Evolutionary conservation across 1,284 basidiomycete species (phyloP), one percentile per base, ranked within the genome.

Genomic region (Porogramme epimiltina): DNA sequence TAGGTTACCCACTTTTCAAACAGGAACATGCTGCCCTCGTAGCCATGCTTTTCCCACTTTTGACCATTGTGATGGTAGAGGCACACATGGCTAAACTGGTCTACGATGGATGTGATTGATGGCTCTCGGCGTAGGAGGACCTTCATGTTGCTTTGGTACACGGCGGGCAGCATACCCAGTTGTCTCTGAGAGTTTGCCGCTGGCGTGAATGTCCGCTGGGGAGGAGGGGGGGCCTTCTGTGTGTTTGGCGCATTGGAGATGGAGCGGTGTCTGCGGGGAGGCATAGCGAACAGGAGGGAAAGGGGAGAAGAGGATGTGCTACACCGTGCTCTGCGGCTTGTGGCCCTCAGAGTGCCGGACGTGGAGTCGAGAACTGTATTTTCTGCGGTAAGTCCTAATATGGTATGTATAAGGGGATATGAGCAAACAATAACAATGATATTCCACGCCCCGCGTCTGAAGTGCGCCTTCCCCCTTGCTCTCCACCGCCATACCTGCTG

Each of bases 11-110:
- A 91, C 88, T 91, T 78, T 66, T 92, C 87, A 65, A 89, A 93
- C 53, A 95, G 75, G 71, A 95, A 95, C 82, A 95, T 90, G 63
- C 85, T 89, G 2, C 93, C 93, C 68, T 95, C 93, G 62, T 78
- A 89, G 23, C 91, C 90, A 48, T 89, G 85, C 70, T 93, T 93
- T 70, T 87, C 83, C 91, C 89, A 90, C 61, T 81, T 85, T 59
- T 76, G 71, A 10, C 81, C 85, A 58, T 87, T 82, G 64, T 84
- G 78, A 61, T 86, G 82, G 62, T 90, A 91, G 49, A 91, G 75
- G 68, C 87, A 89, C 51, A 93, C 89, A 72, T 93, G 89, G 59
- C 84, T 87, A 70, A 93, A 92, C 60, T 91, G 87, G 67, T 92
- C 88, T 56, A 93, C 82, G 59, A 95, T 92, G 37, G 83, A 82